phyloP scores from a whole-genome alignment of 1,284 basidiomycete genomes.

The Ustilago curta region DNA sequence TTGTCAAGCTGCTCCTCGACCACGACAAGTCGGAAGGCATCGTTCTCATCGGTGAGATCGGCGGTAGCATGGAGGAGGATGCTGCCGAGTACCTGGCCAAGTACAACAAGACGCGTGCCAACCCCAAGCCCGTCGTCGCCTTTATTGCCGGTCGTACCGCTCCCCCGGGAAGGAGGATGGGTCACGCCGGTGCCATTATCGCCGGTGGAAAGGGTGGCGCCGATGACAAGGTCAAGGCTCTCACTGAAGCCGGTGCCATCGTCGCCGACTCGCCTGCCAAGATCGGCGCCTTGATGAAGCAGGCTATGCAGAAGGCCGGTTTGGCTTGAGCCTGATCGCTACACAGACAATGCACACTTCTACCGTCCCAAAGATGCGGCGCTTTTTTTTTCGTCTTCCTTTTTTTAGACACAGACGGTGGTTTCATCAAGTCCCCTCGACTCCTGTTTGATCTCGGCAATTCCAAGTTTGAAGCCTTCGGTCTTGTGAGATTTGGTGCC shows the following conservation, averaged over 20 bases:
- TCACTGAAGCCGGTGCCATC: constrained; percentile 90
- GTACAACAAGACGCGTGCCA: constrained; percentile 87
- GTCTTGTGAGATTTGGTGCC: too few species aligned
- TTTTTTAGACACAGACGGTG: neutral
- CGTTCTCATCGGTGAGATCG: constrained; percentile 98
- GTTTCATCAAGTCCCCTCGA: neutral
- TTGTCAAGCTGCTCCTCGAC: constrained; percentile 94
- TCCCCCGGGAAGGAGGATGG: constrained; percentile 97
- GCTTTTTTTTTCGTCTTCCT: too few species aligned
- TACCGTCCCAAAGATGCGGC: too few species aligned
- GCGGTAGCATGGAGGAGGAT: constrained; percentile 99
- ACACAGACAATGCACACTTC: too few species aligned
- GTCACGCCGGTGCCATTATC: constrained; percentile 85
- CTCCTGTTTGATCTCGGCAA: neutral
- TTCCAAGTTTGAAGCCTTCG: too few species aligned
- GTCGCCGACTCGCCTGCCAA: constrained; percentile 90
- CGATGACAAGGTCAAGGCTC: constrained; percentile 92
- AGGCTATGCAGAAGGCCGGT: constrained; percentile 65
- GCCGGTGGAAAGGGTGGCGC: constrained; percentile 97
- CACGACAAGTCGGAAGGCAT: constrained; percentile 83
- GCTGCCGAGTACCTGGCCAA: constrained; percentile 94
- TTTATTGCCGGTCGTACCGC: constrained; percentile 97
- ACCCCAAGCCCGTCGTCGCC: constrained; percentile 95
- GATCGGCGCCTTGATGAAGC: constrained; percentile 67
- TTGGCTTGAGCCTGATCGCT: too few species aligned